Base-by-base conservation (phyloP, 2,329 filamentous ascomycete genomes). In the Trichoderma sp. region DNA sequence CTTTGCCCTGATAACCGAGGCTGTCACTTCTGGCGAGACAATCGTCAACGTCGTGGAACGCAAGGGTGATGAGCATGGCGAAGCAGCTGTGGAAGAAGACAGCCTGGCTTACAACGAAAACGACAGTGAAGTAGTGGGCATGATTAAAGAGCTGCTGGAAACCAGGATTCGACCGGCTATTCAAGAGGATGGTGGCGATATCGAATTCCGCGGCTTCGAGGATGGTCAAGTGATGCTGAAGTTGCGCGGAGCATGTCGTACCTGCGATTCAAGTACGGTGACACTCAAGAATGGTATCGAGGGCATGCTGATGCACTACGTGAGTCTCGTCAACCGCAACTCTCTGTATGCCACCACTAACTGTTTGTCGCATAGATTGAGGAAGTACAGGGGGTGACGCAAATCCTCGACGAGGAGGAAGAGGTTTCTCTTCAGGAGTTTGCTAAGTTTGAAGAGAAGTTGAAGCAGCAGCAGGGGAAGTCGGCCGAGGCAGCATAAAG, bases 111-210 rank as follows among this genome's bases (percentile, higher is more conserved):
- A 95, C 79, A 90, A 95, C 74, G 94, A 97, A 77, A 90, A 96
- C 71, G 96, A 99, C 78, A 91, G 90, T 73, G 96, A 99, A 81
- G 93, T 97, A 13, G 91, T 99, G 10, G 91, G 93, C 69, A 98
- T 98, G 96, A 98, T 99, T 82, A 97, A 98, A 83, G 96, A 99
- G 82, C 83, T 99, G 37, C 85, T 99, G 43, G 96, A 99, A 81
- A 99, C 96, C 30, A 87, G 96, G 71, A 97, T 99, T 76, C 87
- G 96, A 54, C 96, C 96, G 0, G 92, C 95, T 1, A 99, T 99
- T 71, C 96, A 98, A 79, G 96, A 98, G 79, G 96, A 99, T 74
- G 96, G 96, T 59, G 96, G 96, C 56, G 96, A 99, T 78, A 98
- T 99, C 76, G 96, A 99, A 79, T 96, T 95, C 79, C 86, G 92